Base-by-base conservation (phyloP, 495 filamentous ascomycete genomes). In the Penicillium longicatenatum region DNA sequence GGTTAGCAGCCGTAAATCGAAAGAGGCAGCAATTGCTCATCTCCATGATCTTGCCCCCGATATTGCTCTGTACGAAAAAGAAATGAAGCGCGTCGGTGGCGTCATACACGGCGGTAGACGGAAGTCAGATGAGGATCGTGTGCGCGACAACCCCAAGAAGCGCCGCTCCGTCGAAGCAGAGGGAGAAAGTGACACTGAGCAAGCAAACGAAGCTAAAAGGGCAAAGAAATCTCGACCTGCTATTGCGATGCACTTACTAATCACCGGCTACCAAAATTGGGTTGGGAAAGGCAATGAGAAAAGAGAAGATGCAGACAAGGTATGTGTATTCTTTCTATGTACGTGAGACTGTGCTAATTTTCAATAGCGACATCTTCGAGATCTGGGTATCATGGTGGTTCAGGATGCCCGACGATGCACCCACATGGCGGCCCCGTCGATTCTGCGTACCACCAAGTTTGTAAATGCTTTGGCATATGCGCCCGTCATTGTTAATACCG, bases 401-500 rank as follows among this genome's bases (percentile, higher is more conserved):
- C 79, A 86, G 63, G 88, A 96, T 59, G 83, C 84, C 10, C 77
- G 78, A n/a, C 79, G 80, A 42, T 94, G 88, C 72, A 88, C 90
- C 54, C 89, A 97, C 70, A 83, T 99, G 14, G 92, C 92, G 14
- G 93, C 94, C 2, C 94, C 94, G 1, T 77, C 82, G 8, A 84
- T 98, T 58, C 82, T 96, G 16, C 86, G 93, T 35, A 99, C 94
- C 0, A 84, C 88, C 55, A 99, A 99, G 63, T 99, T 99, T 66
- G 86, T 97, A 42, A 85, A 85, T 47, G 90, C 91, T 31, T 71
- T 99, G 8, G 92, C 94, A 12, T 83, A 81, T 58, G 91, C 85
- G 1, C 89, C 91, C 0, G 78, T 82, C 2, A 82, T 98, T 33
- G 75, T 97, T 37, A 84, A 81, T 41, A 87, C 86, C 0, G 82